Base-by-base conservation (phyloP, 2,329 filamentous ascomycete species). In the Penicillium freii region DNA sequence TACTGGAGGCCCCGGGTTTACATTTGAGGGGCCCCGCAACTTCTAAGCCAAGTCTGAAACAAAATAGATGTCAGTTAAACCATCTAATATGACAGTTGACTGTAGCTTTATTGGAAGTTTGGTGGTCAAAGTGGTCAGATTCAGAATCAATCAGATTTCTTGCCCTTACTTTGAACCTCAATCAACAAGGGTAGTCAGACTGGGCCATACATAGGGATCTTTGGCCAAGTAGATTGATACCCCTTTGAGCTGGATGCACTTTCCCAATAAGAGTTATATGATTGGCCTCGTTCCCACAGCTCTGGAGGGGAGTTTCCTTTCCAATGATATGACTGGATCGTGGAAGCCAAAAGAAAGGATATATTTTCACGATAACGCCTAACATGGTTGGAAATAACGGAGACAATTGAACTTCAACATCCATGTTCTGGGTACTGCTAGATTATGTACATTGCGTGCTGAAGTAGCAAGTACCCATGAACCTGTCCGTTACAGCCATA, bases 361-460 rank as follows among this genome's bases (percentile, higher is more conserved):
- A 34, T 42, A 23, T 34, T 55, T 8, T 33, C 29, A 29, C 19
- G 21, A 34, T 34, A 53, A 42, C 50, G 42, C 48, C 50, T 53
- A 48, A 45, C 27, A 47, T 27, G 40, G 25, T 45, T 42, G 49
- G 49, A 23, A 23, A 45, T 27, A 46, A 27, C 29, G 19, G 49
- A 42, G 31, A 34, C 27, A 19, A 42, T 57, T 21, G 49, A 42
- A 53, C 44, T 38, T 44, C 40, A 36, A 33, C 34, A 34, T 47
- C 31, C 45, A 34, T 42, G 54, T 47, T 42, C 43, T 33, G 54
- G 49, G 36, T 40, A 53, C 54, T 44, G 49, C 49, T 53, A 43
- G 42, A 45, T 51, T 53, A 57, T 57, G 29, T 57, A 57, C 54
- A 57, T 56, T 6, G 54, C 29, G 29, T 52, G 42, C 21, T 42